These are phyloP conservation scores for Vachellia collinsii DNA, from an alignment of 306 rosid species.

Conservation along the genomic window DNA sequence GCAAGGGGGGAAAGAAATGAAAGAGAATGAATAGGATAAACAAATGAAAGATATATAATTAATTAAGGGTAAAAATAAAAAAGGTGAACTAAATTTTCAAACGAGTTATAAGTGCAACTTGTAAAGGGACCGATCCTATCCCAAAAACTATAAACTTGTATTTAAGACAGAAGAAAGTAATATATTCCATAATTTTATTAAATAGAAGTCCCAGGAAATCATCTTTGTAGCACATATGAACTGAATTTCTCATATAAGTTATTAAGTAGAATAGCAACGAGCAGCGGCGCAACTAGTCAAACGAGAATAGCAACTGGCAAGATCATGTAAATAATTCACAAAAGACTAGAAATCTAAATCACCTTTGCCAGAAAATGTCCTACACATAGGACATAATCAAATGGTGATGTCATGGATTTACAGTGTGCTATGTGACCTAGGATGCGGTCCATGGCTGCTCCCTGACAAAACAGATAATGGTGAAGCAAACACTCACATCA, in stretches of 20 bases:
- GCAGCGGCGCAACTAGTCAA: no score
- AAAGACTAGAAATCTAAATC: not conserved
- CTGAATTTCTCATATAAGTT: not conserved
- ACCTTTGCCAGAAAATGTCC: slow-evolving; percentile 10
- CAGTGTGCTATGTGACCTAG: not conserved
- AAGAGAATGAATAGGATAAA: no score
- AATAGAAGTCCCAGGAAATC: not conserved
- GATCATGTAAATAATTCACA: not conserved
- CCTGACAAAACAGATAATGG: not conserved
- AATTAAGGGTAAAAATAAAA: no score
- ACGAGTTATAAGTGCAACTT: no score
- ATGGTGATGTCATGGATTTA: not conserved
- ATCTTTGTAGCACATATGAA: not conserved
- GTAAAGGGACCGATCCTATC: no score
- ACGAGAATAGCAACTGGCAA: not conserved
- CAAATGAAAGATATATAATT: no score
- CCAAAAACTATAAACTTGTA: no score
- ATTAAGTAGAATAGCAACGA: no score
- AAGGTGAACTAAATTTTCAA: no score
- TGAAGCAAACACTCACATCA: not conserved
- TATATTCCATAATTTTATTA: not conserved
- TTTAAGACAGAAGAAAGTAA: no score
- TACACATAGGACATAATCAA: not conserved
- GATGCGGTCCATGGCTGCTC: slow-evolving; percentile 15
- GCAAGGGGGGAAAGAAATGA: no score